Conservation (phyloP, 2,329 filamentous ascomycete species). For the Seiridium cupressi region DNA sequence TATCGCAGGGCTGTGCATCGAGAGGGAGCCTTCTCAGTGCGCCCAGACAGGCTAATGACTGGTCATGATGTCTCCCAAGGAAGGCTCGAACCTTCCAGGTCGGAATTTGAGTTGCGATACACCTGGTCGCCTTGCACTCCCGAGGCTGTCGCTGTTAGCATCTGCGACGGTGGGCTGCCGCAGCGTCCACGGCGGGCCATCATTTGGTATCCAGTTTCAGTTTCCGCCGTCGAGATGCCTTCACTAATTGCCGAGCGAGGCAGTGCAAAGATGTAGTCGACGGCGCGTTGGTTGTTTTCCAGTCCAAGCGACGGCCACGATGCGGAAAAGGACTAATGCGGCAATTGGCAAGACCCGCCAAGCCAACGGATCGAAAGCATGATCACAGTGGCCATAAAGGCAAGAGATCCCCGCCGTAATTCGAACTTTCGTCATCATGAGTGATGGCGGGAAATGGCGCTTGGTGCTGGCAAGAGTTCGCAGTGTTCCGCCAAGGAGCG, state of each 20-base stretch:
- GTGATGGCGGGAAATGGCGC: neutral
- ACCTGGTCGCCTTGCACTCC: neutral
- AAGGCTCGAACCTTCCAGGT: neutral
- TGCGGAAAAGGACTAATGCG: neutral
- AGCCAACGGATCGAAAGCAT: neutral
- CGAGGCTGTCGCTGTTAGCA: too few relatives aligned
- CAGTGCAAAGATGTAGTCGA: neutral
- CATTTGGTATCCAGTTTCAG: neutral
- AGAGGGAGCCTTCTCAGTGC: neutral
- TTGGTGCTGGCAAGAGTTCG: neutral
- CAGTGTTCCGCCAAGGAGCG: neutral
- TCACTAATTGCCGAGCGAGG: neutral
- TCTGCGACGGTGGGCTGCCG: too few relatives aligned
- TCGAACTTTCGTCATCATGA: neutral
- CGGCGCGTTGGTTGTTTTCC: neutral
- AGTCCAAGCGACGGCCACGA: neutral
- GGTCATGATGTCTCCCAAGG: neutral
- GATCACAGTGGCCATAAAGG: neutral
- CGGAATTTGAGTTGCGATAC: neutral
- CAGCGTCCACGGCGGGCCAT: neutral
- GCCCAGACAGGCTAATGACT: neutral
- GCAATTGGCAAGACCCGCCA: neutral
- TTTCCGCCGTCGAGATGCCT: neutral
- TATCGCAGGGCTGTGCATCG: neutral
- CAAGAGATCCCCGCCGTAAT: neutral